Evolutionary conservation across 2,329 filamentous ascomycete genomes (phyloP).

Genomic region (Alternaria conjuncta): DNA sequence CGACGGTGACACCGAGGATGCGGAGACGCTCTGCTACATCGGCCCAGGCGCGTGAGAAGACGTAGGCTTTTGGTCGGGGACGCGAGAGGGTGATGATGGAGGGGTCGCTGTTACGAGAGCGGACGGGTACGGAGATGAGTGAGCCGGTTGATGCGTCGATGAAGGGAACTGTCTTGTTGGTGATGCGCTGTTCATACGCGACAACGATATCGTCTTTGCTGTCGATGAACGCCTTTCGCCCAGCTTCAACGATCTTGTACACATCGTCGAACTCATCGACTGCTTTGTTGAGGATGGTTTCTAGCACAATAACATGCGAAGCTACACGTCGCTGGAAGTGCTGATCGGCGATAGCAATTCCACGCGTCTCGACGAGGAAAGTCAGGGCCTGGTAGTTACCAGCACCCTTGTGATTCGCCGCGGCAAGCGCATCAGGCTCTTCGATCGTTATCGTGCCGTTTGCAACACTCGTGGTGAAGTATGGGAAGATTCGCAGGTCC

Average conservation of each 20-base stretch:
- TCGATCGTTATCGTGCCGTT: slow-evolving; percentile 29
- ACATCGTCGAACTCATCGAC: not conserved
- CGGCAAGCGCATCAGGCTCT: slow-evolving; percentile 33
- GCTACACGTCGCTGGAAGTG: slow-evolving; percentile 35
- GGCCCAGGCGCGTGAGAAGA: slow-evolving; percentile 31
- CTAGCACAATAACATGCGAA: slow-evolving; percentile 29
- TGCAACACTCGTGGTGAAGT: slow-evolving; percentile 26
- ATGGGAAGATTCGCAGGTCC: slow-evolving; percentile 31
- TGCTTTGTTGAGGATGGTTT: slow-evolving; percentile 18
- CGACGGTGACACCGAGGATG: slow-evolving; percentile 28
- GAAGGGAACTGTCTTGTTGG: not conserved
- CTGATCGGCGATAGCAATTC: slow-evolving; percentile 35
- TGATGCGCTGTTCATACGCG: not conserved
- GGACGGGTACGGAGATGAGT: not conserved
- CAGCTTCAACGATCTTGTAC: not conserved
- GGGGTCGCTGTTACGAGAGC: slow-evolving; percentile 18
- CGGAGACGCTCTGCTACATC: slow-evolving; percentile 26
- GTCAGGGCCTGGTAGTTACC: slow-evolving; percentile 34
- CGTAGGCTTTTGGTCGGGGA: slow-evolving; percentile 26
- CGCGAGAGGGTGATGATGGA: slow-evolving; percentile 22
- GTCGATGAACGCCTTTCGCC: not conserved
- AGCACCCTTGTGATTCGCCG: slow-evolving; percentile 37
- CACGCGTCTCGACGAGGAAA: slow-evolving; percentile 35
- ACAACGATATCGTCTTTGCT: not conserved
- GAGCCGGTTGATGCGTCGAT: not conserved